Conservation (phyloP, 495 filamentous ascomycete species). For the Penicillium steckii region DNA sequence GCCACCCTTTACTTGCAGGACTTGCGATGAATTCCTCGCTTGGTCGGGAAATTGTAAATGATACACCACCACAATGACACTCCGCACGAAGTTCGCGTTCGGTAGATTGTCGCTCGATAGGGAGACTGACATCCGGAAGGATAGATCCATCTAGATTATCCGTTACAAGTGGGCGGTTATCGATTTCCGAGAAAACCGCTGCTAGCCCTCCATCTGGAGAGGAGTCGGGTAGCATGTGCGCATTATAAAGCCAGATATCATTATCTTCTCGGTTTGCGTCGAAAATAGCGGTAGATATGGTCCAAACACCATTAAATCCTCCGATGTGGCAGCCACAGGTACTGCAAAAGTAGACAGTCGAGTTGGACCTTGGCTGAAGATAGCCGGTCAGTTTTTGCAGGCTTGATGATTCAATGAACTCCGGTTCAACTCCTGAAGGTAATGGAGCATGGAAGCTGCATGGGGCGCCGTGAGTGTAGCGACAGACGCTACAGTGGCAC, state of each 20-base stretch:
- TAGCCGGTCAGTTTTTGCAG: slow-evolving; percentile 31
- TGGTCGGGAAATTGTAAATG: slow-evolving; percentile 37
- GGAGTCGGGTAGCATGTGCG: slow-evolving; percentile 44
- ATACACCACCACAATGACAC: slow-evolving; percentile 53
- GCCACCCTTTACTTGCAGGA: slow-evolving; percentile 34
- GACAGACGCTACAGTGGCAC: slow-evolving; percentile 65
- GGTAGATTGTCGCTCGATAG: background rate
- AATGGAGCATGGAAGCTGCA: slow-evolving; percentile 49
- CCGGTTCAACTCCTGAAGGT: slow-evolving; percentile 36
- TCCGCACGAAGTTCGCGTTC: slow-evolving; percentile 25
- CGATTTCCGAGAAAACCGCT: slow-evolving; percentile 30
- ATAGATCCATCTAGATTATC: slow-evolving; percentile 13
- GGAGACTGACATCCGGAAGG: background rate
- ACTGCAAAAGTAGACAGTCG: slow-evolving; percentile 41
- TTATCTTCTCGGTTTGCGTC: slow-evolving; percentile 20
- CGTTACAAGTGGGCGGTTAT: slow-evolving; percentile 20
- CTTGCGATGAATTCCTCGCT: slow-evolving; percentile 27
- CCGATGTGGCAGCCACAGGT: slow-evolving; percentile 45
- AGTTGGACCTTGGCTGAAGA: slow-evolving; percentile 21
- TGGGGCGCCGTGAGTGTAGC: slow-evolving; percentile 56
- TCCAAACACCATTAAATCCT: slow-evolving; percentile 18
- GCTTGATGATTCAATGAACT: slow-evolving; percentile 29
- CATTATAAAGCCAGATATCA: slow-evolving; percentile 29
- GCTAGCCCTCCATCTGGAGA: slow-evolving; percentile 45
- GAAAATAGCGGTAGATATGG: slow-evolving; percentile 35